These are phyloP conservation scores for Lichtheimia corymbifera DNA, from an alignment of 371 early-diverging fungal genomes.

Conservation along the genomic window DNA sequence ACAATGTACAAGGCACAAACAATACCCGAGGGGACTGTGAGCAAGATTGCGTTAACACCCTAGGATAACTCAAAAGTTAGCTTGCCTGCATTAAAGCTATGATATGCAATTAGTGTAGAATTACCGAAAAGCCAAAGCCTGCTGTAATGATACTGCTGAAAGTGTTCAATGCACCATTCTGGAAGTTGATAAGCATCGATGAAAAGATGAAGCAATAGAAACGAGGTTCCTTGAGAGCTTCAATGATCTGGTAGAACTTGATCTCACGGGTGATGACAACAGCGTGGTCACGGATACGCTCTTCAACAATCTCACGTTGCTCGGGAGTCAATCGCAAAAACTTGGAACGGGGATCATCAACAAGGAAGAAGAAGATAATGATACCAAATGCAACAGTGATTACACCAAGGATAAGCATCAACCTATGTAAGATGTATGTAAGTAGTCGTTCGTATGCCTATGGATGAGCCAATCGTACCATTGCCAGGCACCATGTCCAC, in stretches of 20 bases:
- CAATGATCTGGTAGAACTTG: slow-evolving; percentile 23
- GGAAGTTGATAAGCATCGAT: slow-evolving; percentile 29
- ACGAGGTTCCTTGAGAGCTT: slow-evolving; percentile 27
- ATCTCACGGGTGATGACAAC: slow-evolving; percentile 20
- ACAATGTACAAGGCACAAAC: slow-evolving; percentile 31
- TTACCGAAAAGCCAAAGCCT: slow-evolving; percentile 31
- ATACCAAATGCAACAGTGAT: slow-evolving; percentile 23
- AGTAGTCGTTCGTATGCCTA: neutral
- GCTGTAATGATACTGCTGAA: slow-evolving; percentile 24
- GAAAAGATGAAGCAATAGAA: slow-evolving; percentile 24
- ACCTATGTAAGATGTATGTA: slow-evolving; percentile 14
- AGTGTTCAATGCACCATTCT: slow-evolving; percentile 41
- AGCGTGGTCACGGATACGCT: slow-evolving; percentile 19
- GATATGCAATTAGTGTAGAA: neutral
- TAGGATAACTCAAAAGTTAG: neutral
- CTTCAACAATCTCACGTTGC: slow-evolving; percentile 14
- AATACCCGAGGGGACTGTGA: slow-evolving; percentile 40
- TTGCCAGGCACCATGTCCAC: slow-evolving; percentile 48
- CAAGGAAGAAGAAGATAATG: slow-evolving; percentile 18
- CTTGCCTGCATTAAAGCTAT: neutral
- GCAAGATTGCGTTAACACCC: slow-evolving; percentile 37
- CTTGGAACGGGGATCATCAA: slow-evolving; percentile 20
- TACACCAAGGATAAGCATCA: slow-evolving; percentile 41
- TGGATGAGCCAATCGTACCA: slow-evolving; percentile 24
- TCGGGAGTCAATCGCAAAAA: slow-evolving; percentile 19